Percentiles rank a stretch among this genome's conserved stretches.
Conservation (phyloP, 192 early-diverging fungal species). For the Thamnidium elegans region DNA sequence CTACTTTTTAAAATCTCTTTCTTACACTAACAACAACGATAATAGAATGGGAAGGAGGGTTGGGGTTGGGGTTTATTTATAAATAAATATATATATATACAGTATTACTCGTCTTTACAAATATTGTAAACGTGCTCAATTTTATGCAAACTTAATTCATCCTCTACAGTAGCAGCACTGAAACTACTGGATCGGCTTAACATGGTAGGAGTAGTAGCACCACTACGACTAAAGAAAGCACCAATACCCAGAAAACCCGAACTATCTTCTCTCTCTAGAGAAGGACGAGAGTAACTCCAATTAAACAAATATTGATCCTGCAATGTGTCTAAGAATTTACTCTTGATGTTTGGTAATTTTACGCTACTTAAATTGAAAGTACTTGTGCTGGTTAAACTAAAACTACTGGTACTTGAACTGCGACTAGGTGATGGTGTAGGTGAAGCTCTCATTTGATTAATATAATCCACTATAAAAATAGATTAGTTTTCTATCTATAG, state of each 20-base stretch:
- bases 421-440: conserved; percentile 8
- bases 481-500: conserved; percentile 4
- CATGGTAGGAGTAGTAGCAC: not conserved
- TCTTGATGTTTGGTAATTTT: conserved; percentile 7
- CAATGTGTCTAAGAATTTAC: conserved; percentile 3
- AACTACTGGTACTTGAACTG: conserved; percentile 8
- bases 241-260: conserved; percentile 8
- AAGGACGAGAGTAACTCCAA: not conserved
- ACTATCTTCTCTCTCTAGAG: not conserved
- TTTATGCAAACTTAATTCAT: not conserved
- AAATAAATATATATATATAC: too few relatives aligned
- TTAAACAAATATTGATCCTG: conserved; percentile 17
- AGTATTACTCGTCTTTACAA: too few relatives aligned
- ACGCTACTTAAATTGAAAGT: conserved; percentile 1
- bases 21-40: too few relatives aligned
- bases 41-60: too few relatives aligned
- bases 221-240: not conserved
- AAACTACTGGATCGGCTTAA: conserved; percentile 10
- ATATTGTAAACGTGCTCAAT: too few relatives aligned
- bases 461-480: conserved; percentile 18
- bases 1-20: too few relatives aligned
- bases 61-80: too few relatives aligned
- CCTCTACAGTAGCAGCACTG: conserved; percentile 1
- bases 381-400: not conserved
- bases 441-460: conserved; percentile 1